Conservation (phyloP, 352 stramenopile genomes). For the Phytophthora pistaciae region DNA sequence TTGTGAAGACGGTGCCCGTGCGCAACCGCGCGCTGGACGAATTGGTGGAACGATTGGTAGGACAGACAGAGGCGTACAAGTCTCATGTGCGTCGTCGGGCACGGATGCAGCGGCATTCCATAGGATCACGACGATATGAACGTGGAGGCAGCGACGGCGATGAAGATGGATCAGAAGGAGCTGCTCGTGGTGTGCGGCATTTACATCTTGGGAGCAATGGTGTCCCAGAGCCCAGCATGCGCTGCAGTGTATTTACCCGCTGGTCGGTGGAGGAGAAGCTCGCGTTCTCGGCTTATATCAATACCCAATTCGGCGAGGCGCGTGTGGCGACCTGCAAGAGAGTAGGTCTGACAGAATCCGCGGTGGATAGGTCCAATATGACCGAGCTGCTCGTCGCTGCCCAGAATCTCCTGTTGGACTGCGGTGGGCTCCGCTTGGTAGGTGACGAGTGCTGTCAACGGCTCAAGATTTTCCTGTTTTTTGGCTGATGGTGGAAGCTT, state of each 20-base stretch:
- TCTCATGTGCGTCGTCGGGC: slow-evolving; percentile 45
- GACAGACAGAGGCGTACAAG: slow-evolving; percentile 70
- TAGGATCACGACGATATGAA: slow-evolving; percentile 20
- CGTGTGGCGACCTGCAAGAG: slow-evolving; percentile 68
- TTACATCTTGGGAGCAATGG: slow-evolving; percentile 24
- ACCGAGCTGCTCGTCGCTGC: slow-evolving; percentile 61
- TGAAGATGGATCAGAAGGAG: slow-evolving; percentile 30
- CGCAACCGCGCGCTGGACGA: slow-evolving; percentile 86
- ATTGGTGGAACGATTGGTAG: slow-evolving; percentile 74
- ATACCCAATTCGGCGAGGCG: slow-evolving; percentile 67
- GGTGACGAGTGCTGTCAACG: slow-evolving; percentile 64
- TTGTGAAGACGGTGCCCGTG: slow-evolving; percentile 74
- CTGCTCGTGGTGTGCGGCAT: slow-evolving; percentile 28
- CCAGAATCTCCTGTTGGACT: slow-evolving; percentile 78
- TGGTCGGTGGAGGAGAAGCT: slow-evolving; percentile 62
- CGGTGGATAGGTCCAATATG: slow-evolving; percentile 60
- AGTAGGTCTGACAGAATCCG: slow-evolving; percentile 68
- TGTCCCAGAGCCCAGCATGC: slow-evolving; percentile 25
- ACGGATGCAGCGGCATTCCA: slow-evolving; percentile 35
- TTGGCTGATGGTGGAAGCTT: slow-evolving; percentile 41
- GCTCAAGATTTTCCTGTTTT: slow-evolving; percentile 83
- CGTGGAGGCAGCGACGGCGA: slow-evolving; percentile 19
- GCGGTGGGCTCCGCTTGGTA: slow-evolving; percentile 46
- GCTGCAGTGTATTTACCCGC: slow-evolving; percentile 58
- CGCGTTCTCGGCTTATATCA: slow-evolving; percentile 52